Evolutionary conservation across 1,284 basidiomycete genomes (phyloP).

Genomic region (Ustilago cynodontis): DNA sequence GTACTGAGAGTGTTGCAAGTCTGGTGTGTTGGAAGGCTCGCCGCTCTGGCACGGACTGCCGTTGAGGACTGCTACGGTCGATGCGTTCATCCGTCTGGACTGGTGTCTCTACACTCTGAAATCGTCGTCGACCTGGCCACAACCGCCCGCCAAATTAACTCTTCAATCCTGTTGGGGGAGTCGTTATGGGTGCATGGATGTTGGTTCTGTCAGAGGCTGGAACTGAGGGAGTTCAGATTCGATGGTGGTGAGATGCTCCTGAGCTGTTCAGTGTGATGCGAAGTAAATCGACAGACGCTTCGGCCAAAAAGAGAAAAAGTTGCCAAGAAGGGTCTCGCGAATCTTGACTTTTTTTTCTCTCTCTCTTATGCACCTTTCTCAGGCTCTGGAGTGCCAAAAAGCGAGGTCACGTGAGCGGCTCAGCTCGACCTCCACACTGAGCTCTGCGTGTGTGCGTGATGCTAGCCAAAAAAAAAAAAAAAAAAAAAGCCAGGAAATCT

Average conservation of each 20-base stretch:
- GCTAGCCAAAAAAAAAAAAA: not conserved
- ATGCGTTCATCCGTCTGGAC: slow-evolving; percentile 25
- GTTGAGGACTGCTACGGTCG: not conserved
- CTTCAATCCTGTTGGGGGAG: not conserved
- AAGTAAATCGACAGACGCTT: not conserved
- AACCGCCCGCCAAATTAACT: not conserved
- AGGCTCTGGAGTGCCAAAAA: not conserved
- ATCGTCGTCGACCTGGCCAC: not conserved
- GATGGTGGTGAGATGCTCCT: not conserved
- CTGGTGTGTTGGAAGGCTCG: slow-evolving; percentile 31
- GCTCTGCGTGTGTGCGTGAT: slow-evolving; percentile 4
- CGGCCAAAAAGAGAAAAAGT: slow-evolving; percentile 15
- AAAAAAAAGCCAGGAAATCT: not conserved
- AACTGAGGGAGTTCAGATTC: not conserved
- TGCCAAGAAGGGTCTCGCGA: slow-evolving; percentile 21
- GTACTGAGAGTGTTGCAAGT: slow-evolving; percentile 34
- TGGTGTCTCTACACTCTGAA: slow-evolving; percentile 1
- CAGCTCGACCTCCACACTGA: slow-evolving; percentile 40
- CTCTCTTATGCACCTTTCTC: too few species aligned
- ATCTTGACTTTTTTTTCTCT: slow-evolving; percentile 22
- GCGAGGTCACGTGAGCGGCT: slow-evolving; percentile 38
- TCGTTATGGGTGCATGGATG: not conserved
- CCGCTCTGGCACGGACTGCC: slow-evolving; percentile 5
- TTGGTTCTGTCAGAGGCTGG: not conserved
- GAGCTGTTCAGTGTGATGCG: not conserved